A percentile compares a stretch with the other conserved stretches of the same genome.
Evolutionary conservation across 78 protist species (phyloP).

Genomic region (Mastigamoeba balamuthi): DNA sequence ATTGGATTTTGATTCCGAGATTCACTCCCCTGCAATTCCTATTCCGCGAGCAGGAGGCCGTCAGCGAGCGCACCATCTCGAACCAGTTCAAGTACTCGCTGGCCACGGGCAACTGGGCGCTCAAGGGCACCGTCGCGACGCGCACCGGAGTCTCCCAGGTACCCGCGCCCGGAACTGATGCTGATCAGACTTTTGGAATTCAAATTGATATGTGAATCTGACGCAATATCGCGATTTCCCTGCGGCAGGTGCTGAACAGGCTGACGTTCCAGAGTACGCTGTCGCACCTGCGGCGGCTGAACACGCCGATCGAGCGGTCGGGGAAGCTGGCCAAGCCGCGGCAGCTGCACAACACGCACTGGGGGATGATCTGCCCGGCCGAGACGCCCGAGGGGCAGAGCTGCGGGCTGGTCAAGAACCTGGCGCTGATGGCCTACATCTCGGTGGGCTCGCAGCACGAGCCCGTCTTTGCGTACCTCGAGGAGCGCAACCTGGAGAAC

Average conservation of each 20-base stretch:
- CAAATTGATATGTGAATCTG: too few species aligned
- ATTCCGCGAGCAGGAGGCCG: too few species aligned
- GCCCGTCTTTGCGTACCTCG: conserved; percentile 44
- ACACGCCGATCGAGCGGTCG: conserved; percentile 87
- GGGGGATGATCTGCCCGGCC: conserved; percentile 99
- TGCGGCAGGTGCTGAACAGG: conserved; percentile 95
- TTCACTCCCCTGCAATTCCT: too few species aligned
- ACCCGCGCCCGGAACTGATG: too few species aligned
- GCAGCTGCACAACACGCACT: conserved; percentile 97
- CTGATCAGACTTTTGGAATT: too few species aligned
- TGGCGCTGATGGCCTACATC: conserved; percentile 90
- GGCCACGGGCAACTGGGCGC: conserved; percentile 97
- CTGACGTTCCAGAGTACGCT: conserved; percentile 91
- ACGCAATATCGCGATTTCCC: too few species aligned
- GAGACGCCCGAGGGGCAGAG: conserved; percentile 96
- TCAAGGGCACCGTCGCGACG: conserved; percentile 9
- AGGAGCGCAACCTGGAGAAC: conserved; percentile 51
- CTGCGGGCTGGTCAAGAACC: conserved; percentile 96
- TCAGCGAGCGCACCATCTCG: too few species aligned
- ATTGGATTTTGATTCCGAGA: neutral
- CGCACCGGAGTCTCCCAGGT: conserved; percentile 66
- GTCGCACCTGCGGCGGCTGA: conserved; percentile 93
- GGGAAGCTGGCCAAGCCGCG: conserved; percentile 92
- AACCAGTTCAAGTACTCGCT: conserved; percentile 86
- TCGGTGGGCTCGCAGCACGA: conserved; percentile 64